Evolutionary conservation across 495 filamentous ascomycete genomes (phyloP).

Genomic region (Rusavskia elegans): DNA sequence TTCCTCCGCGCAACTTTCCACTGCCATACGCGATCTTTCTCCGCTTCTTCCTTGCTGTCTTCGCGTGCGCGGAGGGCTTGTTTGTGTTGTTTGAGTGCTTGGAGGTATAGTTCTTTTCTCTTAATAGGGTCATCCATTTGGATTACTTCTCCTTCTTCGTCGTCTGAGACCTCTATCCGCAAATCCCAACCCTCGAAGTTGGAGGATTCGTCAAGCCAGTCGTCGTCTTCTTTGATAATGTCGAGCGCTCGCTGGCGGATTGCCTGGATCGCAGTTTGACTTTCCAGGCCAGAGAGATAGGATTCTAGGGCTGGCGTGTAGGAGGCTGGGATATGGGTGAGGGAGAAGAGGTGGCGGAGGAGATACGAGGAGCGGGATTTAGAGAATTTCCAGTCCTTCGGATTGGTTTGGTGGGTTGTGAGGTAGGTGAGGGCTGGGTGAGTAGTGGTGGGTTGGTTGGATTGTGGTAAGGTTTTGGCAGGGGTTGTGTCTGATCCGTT

Average conservation of each 20-base stretch:
- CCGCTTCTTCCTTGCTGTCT: constrained; percentile 15
- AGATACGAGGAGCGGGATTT: constrained; percentile 72
- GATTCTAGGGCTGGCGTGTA: constrained; percentile 47
- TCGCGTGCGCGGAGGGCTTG: background rate
- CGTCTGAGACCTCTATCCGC: no score
- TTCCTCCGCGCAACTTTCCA: constrained; percentile 26
- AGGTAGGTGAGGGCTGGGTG: constrained; percentile 60
- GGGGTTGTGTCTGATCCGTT: constrained; percentile 8
- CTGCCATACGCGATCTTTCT: constrained; percentile 22
- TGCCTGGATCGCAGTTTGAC: constrained; percentile 40
- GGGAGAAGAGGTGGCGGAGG: constrained; percentile 64
- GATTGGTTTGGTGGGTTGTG: constrained; percentile 47
- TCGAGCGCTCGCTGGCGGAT: constrained; percentile 46
- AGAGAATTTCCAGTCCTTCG: constrained; percentile 76
- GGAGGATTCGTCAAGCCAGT: constrained; percentile 10
- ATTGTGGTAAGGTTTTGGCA: constrained; percentile 1
- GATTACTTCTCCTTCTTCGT: constrained; percentile 27
- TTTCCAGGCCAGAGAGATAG: constrained; percentile 60
- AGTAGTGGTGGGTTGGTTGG: constrained; percentile 14
- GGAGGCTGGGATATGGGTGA: constrained; percentile 44
- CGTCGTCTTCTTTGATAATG: constrained; percentile 30
- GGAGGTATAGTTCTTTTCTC: constrained; percentile 2
- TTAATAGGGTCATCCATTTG: background rate
- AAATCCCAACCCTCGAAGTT: background rate
- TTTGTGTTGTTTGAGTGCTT: constrained; percentile 26